A percentile compares a stretch with the other conserved stretches of the same genome.
Conservation (phyloP, 371 early-diverging fungal species). For the Mortierella sp. region DNA sequence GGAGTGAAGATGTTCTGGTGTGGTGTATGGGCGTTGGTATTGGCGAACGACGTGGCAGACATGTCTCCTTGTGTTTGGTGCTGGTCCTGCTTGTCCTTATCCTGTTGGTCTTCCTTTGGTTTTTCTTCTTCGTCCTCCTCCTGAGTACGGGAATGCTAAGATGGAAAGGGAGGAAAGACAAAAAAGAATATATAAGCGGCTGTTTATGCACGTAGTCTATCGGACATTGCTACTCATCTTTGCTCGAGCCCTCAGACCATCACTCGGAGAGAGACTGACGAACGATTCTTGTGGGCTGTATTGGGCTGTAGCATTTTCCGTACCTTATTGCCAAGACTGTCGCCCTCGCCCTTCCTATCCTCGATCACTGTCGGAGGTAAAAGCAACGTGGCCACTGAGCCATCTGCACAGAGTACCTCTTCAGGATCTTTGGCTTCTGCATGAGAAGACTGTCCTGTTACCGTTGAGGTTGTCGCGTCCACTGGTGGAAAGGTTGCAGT, state of each 20-base stretch:
- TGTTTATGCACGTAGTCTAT: too few relatives aligned
- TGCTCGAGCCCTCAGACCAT: too few relatives aligned
- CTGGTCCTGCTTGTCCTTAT: background rate
- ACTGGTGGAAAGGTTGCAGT: background rate
- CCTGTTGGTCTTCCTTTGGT: too few relatives aligned
- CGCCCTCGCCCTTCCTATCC: background rate
- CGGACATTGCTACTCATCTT: too few relatives aligned
- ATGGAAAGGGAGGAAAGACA: background rate
- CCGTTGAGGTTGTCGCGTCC: background rate
- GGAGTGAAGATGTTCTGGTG: slow-evolving; percentile 6
- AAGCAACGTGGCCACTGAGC: slow-evolving; percentile 1
- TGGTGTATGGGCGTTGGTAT: background rate
- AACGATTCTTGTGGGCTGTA: background rate
- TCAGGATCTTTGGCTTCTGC: background rate
- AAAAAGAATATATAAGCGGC: background rate
- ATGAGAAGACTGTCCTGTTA: background rate
- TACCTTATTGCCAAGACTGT: background rate
- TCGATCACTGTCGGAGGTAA: background rate
- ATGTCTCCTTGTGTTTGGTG: background rate
- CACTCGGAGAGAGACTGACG: too few relatives aligned
- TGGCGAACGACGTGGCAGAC: background rate
- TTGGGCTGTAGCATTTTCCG: background rate
- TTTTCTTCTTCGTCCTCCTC: too few relatives aligned
- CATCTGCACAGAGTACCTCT: background rate
- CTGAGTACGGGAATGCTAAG: background rate